Evolutionary conservation across 306 rosid species (phyloP), one percentile per base, ranked within the genome.

Genomic region (Astragalus membranaceus): DNA sequence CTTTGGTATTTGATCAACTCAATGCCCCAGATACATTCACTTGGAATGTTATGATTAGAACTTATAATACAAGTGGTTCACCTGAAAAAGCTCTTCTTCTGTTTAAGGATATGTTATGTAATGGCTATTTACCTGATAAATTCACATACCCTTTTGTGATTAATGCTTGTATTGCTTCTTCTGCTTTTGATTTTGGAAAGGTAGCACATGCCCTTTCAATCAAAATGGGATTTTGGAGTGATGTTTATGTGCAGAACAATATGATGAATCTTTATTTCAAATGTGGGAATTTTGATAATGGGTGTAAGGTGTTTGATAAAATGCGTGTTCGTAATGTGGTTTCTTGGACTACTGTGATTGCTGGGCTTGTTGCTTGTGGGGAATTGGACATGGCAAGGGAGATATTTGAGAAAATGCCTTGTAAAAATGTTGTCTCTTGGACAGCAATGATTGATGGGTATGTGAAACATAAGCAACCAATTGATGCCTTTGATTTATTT

Each of bases 71-170:
- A 20, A 17, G 66, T 60, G 90, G 84, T 60, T 80, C 55, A 55
- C 80, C 82, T 8, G 50, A 81, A 44, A 69, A 74, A 41, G 86
- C 89, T 2, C 78, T 86, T 53, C 60, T 81, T 46, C 64, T 86
- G 76, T 86, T 80, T 53, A 72, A 67, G 41, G 75, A 66, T 17
- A 87, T 87, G 96, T 2, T 81, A 0, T 72, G 75, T 39, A 61
- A 78, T 3, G 92, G 89, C 9, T 64, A 66, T 69, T 52, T 46
- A 61, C 81, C 86, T 52, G 92, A 89, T 75, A 89, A 86, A 61
- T 89, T 86, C 72, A 89, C 96, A 62, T 89, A 80, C 72, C 89
- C 96, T 56, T 89, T 89, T 77, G 80, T 84, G 41, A 65, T 89
- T 46, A 84, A 79, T 67, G 88, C 89, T 75, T 89, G 92, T 59